Percentiles rank a stretch among this genome's conserved stretches.
phyloP scores from a whole-genome alignment of 163 green algal genomes.

The Prototheca stagnorum region DNA sequence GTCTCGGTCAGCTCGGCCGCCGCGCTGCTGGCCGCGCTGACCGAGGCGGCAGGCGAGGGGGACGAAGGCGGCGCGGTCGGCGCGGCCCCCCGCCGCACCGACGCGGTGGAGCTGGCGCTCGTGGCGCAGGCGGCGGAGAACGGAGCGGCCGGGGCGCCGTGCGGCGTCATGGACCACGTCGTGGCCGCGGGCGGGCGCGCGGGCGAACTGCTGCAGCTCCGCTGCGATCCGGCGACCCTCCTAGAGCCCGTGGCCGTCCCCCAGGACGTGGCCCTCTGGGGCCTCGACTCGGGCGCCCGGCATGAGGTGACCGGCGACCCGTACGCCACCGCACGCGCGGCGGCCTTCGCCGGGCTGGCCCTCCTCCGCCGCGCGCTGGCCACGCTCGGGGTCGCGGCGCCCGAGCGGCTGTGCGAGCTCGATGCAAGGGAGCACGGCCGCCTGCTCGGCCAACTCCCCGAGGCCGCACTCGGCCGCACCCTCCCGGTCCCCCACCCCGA shows the following conservation, averaged over 20 bases:
- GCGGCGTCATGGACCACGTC: slow-evolving; percentile 93
- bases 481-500: not conserved
- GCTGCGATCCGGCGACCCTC: slow-evolving; percentile 67
- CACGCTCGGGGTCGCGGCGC: not conserved
- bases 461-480: not conserved
- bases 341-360: slow-evolving; percentile 74
- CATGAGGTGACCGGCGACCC: slow-evolving; percentile 68
- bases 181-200: slow-evolving; percentile 40
- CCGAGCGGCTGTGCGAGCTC: slow-evolving; percentile 39
- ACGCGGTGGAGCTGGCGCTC: slow-evolving; percentile 47
- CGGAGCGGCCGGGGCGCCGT: slow-evolving; percentile 70
- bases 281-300: slow-evolving; percentile 67
- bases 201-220: slow-evolving; percentile 53
- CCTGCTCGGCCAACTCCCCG: not conserved
- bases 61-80: slow-evolving; percentile 1
- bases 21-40: slow-evolving; percentile 44
- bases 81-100: slow-evolving; percentile 4
- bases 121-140: slow-evolving; percentile 88
- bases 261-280: slow-evolving; percentile 51
- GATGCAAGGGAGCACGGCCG: slow-evolving; percentile 26
- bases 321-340: slow-evolving; percentile 68
- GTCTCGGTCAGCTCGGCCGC: slow-evolving; percentile 76
- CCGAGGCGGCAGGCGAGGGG: not conserved
- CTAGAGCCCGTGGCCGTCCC: slow-evolving; percentile 45
- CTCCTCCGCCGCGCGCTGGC: slow-evolving; percentile 20